Evolutionary conservation across 495 filamentous ascomycete genomes (phyloP), one percentile per base, ranked within the genome.

Genomic region (Penicillium steckii): DNA sequence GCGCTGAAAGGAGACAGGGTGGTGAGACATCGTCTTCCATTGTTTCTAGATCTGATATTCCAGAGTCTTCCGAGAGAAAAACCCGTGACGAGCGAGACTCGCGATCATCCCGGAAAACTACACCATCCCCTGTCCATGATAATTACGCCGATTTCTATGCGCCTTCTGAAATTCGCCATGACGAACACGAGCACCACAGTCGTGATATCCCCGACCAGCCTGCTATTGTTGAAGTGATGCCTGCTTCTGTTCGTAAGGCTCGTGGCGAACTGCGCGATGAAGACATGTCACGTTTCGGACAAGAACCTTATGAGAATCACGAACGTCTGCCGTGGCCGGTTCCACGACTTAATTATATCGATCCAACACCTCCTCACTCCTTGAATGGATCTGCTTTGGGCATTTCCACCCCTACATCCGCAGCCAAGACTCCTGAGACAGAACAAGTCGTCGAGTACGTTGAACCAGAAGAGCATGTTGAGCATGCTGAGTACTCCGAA

Each of bases 311-410:
- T 53, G 60, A 71, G 25, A 53, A 60, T 18, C 51, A 46, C 7
- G 54, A 64, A n/a, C 55, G 44, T 19, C 60, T 76, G 6, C 76
- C 78, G n/a, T 80, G 79, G 77, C 62, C 65, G 21, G 71, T 81
- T 30, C 77, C 79, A 15, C 53, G 46, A 5, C 62, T 83, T 8
- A 75, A 67, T 21, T 65, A 80, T 24, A 78, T 79, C 38, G 63
- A 75, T 24, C 78, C 80, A 19, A 81, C 80, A 13, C 80, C 80
- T 32, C 76, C 76, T 18, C 67, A 67, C 5, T 80, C 76, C 44
- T 10, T 58, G 18, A 69, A 57, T 47, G 74, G 74, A 3, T 76
- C 78, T 32, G 71, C 69, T 4, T 62, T 60, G 17, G 73, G 67
- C 40, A 43, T 22, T 13, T 17, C 56, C n/a, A 66, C 70, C 17